A percentile compares a stretch with the other conserved stretches of the same genome.
phyloP scores from a whole-genome alignment of 2,329 filamentous ascomycete genomes.

The Pseudocercospora crystallina region DNA sequence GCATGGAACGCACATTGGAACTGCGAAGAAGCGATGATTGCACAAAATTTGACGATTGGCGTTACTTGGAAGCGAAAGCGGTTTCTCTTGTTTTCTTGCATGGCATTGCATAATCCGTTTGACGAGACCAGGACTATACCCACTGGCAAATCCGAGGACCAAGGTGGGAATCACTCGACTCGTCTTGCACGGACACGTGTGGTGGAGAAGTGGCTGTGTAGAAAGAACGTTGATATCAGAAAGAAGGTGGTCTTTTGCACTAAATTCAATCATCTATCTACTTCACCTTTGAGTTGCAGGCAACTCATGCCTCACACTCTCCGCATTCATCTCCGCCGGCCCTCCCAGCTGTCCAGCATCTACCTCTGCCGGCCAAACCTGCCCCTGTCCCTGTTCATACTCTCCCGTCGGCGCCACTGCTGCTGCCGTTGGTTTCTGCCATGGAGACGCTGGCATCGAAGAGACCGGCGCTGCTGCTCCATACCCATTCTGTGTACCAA shows the following conservation, averaged over 20 bases:
- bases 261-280: no score
- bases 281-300: background rate
- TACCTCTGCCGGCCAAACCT: no score
- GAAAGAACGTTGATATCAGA: no score
- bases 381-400: no score
- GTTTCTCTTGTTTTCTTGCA: background rate
- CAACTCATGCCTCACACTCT: background rate
- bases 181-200: no score
- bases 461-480: no score
- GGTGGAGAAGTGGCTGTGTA: no score
- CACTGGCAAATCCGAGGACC: no score
- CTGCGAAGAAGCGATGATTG: constrained; percentile 60
- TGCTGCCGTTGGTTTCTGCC: background rate
- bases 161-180: no score
- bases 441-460: background rate
- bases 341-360: background rate
- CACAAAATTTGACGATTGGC: background rate
- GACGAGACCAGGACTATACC: no score
- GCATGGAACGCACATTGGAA: constrained; percentile 88
- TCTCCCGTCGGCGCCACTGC: background rate
- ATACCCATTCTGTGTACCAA: no score
- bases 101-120: background rate
- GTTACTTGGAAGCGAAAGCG: background rate
- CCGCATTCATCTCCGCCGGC: background rate
- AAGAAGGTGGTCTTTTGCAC: no score